Base-by-base conservation (phyloP, 2,329 filamentous ascomycete species). In the Phyllosticta paracitricarpa region DNA sequence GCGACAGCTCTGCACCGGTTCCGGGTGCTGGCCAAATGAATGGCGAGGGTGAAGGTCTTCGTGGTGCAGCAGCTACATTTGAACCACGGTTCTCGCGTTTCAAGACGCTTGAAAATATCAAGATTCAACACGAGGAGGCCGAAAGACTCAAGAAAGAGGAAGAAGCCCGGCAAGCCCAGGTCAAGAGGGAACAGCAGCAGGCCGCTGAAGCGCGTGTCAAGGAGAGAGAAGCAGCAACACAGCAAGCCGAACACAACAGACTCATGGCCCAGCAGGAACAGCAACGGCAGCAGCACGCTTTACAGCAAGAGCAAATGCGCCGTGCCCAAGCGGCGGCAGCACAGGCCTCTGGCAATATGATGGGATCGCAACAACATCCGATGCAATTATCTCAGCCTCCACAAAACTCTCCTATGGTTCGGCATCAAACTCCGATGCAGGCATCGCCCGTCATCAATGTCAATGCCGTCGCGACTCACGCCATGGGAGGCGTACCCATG, bases 51-150 rank as follows among this genome's bases (percentile, higher is more conserved):
- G 91, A 96, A 70, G 68, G 68, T 22, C 68, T 69, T 51, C 70
- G 89, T 64, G 84, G 85, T 48, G 87, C 84, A 22, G 82, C 82
- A 5, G 81, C 85, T n/a, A 82, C 87, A 2, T 95, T 95, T 68
- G 91, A 95, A 71, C 86, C 88, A 40, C 84, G 88, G 28, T 97
- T 97, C 71, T 91, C 94, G 67, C 85, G 89, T 48, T 97, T 97
- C 75, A 97, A 97, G 77, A 85, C 90, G 1, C 84, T 99, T 53
- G 90, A 91, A 62, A 89, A 89, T 62, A 96, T 97, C 67, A 89
- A 87, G 70, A 79, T 84, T 61, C 84, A 89, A 53, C 87, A 91
- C 63, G 85, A 86, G 26, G 89, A 95, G 71, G 88, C 86, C 69
- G 86, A 86, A 65, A 69, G 73, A 51, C 67, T 69, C 30, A 76